A percentile compares a stretch with the other conserved stretches of the same genome.
Conservation (phyloP, 2,329 filamentous ascomycete species). For the Penicillium sp. region DNA sequence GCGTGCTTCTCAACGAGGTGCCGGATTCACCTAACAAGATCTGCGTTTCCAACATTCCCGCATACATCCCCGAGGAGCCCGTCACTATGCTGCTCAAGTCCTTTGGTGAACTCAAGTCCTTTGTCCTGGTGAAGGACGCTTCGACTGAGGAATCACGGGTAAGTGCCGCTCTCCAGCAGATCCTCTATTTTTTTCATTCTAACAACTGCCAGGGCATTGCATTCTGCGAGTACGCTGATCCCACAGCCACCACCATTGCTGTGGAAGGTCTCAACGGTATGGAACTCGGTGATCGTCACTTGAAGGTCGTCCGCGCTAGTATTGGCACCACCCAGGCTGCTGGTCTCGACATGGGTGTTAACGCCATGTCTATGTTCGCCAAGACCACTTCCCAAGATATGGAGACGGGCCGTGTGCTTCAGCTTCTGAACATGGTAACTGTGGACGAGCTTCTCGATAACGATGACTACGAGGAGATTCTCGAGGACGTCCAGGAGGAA, state of each 20-base stretch:
- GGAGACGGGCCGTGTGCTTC: conserved; percentile 81
- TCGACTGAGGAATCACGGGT: conserved; percentile 85
- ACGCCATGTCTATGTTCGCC: conserved; percentile 96
- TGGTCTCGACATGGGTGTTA: conserved; percentile 92
- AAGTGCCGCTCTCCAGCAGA: conserved; percentile 46
- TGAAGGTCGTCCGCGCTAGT: conserved; percentile 87
- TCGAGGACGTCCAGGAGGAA: conserved; percentile 90
- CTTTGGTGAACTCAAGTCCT: conserved; percentile 92
- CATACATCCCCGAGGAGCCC: conserved; percentile 86
- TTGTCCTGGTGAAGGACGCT: conserved; percentile 84
- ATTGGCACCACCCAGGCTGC: conserved; percentile 91
- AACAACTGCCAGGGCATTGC: conserved; percentile 72
- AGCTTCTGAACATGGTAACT: conserved; percentile 98
- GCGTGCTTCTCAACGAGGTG: conserved; percentile 77
- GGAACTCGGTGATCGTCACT: conserved; percentile 82
- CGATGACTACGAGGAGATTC: conserved; percentile 97
- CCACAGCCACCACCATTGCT: conserved; percentile 74
- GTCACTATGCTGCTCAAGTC: conserved; percentile 86
- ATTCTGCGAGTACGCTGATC: conserved; percentile 91
- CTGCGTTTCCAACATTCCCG: conserved; percentile 84
- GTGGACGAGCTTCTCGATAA: conserved; percentile 90
- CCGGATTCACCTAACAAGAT: conserved; percentile 95
- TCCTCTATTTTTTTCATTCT: conserved; percentile 24
- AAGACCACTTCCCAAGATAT: conserved; percentile 79
- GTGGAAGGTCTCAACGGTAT: conserved; percentile 91